phyloP scores from a whole-genome alignment of 2,329 filamentous ascomycete genomes.

The Diaporthe citriasiana region DNA sequence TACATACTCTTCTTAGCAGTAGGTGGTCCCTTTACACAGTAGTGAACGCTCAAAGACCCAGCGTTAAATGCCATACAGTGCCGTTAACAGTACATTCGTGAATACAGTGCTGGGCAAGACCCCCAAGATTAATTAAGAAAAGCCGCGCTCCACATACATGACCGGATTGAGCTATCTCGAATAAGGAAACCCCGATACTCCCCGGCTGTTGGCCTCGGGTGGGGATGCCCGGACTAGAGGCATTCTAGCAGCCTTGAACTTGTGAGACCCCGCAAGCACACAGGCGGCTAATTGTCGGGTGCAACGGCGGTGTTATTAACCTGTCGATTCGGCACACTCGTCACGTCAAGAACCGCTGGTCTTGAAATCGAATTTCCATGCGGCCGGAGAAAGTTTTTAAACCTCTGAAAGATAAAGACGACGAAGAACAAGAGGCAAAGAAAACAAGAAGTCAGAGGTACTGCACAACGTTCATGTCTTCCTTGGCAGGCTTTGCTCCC shows the following conservation, averaged over 20 bases:
- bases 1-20: too few relatives aligned
- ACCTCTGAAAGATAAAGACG: background rate
- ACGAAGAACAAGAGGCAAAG: background rate
- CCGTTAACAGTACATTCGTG: too few relatives aligned
- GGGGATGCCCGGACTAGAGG: background rate
- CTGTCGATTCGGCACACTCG: background rate
- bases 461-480: too few relatives aligned
- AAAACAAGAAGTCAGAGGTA: background rate
- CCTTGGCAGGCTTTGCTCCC: background rate
- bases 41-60: too few relatives aligned
- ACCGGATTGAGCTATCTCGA: background rate
- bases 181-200: background rate
- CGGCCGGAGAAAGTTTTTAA: background rate
- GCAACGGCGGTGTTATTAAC: background rate
- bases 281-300: background rate
- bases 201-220: background rate
- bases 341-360: background rate
- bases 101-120: background rate
- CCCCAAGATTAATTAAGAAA: background rate
- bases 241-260: background rate
- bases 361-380: background rate
- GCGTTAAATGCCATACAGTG: too few relatives aligned
- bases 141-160: background rate
- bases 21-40: too few relatives aligned
- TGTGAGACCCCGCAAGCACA: background rate